phyloP scores from a whole-genome alignment of 2,329 filamentous ascomycete genomes.

The Fusarium decemcellulare region DNA sequence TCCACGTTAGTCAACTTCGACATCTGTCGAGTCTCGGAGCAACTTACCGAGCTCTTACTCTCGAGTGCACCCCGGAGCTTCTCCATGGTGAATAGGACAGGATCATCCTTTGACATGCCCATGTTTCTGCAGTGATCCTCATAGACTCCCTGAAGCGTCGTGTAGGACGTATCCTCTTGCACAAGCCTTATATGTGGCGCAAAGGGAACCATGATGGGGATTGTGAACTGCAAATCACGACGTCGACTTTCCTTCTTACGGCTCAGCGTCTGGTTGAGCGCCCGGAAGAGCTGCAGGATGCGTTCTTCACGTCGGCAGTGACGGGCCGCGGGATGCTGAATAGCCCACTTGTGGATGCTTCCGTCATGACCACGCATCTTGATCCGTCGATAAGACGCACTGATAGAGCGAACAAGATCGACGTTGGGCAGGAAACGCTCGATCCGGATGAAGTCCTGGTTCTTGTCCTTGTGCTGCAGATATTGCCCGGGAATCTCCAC shows the following conservation, averaged over 20 bases:
- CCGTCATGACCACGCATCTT: conserved; percentile 98
- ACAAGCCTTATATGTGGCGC: conserved; percentile 96
- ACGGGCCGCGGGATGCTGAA: conserved; percentile 94
- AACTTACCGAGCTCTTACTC: conserved; percentile 72
- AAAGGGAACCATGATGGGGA: conserved; percentile 95
- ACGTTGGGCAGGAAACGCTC: conserved; percentile 97
- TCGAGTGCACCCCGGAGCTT: conserved; percentile 86
- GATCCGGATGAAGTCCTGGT: conserved; percentile 97
- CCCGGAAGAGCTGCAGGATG: conserved; percentile 95
- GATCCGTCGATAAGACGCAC: conserved; percentile 90
- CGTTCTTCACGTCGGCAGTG: conserved; percentile 95
- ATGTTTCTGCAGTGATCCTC: conserved; percentile 95
- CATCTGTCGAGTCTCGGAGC: neutral
- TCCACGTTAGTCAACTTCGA: conserved; percentile 20
- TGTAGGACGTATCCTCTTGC: conserved; percentile 94
- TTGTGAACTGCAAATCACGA: conserved; percentile 94
- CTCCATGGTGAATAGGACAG: conserved; percentile 94
- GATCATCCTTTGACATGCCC: conserved; percentile 93
- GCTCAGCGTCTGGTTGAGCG: conserved; percentile 92
- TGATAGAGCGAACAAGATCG: conserved; percentile 90
- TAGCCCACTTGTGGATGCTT: conserved; percentile 95
- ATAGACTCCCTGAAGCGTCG: conserved; percentile 94
- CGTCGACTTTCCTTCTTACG: conserved; percentile 96
- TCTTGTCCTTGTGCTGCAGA: conserved; percentile 97
- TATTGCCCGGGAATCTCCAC: conserved; percentile 99